Evolutionary conservation across 2,329 filamentous ascomycete genomes (phyloP).

Genomic region (Alternaria angustiovoidea): DNA sequence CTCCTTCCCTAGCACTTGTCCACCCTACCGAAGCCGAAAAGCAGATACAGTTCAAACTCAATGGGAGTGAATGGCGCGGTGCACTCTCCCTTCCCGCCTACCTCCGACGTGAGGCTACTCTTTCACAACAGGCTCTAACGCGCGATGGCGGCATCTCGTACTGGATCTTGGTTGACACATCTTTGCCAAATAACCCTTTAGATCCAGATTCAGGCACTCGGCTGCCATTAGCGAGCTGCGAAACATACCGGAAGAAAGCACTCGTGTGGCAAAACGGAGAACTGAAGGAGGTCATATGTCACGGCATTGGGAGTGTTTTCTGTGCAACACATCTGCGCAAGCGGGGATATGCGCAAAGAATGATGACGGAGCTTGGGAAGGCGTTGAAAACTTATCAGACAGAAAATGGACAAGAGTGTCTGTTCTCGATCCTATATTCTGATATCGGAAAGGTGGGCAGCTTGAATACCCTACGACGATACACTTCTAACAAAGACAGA

Average conservation of each 20-base stretch:
- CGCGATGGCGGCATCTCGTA: slow-evolving; percentile 64
- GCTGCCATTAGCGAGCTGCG: slow-evolving; percentile 65
- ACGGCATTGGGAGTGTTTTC: slow-evolving; percentile 85
- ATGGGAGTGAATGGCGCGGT: slow-evolving; percentile 66
- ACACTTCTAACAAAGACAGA: slow-evolving; percentile 75
- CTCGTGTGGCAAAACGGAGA: slow-evolving; percentile 56
- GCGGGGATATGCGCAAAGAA: slow-evolving; percentile 77
- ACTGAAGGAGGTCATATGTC: slow-evolving; percentile 66
- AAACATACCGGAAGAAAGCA: slow-evolving; percentile 61
- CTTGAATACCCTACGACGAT: slow-evolving; percentile 65
- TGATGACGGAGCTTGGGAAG: slow-evolving; percentile 75
- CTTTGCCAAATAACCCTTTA: slow-evolving; percentile 42
- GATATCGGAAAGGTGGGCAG: slow-evolving; percentile 73
- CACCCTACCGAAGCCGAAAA: slow-evolving; percentile 64
- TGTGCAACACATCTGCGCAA: slow-evolving; percentile 72
- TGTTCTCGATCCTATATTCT: slow-evolving; percentile 84
- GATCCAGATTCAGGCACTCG: slow-evolving; percentile 50
- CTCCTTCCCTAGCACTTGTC: slow-evolving; percentile 61
- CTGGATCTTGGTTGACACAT: slow-evolving; percentile 66
- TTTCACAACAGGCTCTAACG: slow-evolving; percentile 61
- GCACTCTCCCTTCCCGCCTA: slow-evolving; percentile 64
- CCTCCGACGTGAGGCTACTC: slow-evolving; percentile 63
- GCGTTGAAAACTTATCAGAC: slow-evolving; percentile 63
- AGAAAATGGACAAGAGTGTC: slow-evolving; percentile 48
- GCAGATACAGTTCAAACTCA: slow-evolving; percentile 60